Base-by-base conservation (phyloP, 2,329 filamentous ascomycete genomes). In the Diaporthe nobilis region DNA sequence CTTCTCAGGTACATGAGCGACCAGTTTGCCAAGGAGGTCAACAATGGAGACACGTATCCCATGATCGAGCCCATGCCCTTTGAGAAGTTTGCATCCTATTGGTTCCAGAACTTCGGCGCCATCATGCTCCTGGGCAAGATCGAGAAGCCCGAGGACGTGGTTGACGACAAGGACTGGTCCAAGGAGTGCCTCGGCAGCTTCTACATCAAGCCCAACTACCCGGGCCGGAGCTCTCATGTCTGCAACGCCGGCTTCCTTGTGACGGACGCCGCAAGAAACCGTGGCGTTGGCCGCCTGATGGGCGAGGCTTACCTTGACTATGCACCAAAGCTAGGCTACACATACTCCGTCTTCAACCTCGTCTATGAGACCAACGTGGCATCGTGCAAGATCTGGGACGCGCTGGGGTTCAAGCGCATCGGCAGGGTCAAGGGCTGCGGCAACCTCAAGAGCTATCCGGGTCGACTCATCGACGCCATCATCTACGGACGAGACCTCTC, bases 281-380 rank as follows among this genome's bases (percentile, higher is more conserved):
- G 92, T 76, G 94, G 94, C 78, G 93, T 94, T 1, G 94, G 94
- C 74, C 90, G 93, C 55, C 87, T 94, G 77, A 94, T 95, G 92
- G 93, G 93, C 72, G 93, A 95, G 85, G 88, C 91, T 42, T 95
- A 95, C 83, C 87, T 95, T 44, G 93, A 95, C 82, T 95, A 93
- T 92, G 93, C 94, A 20, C 93, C 93, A 42, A 91, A 92, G 91
- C 94, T 90, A 85, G 95, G 95, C 65, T 98, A 98, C 85, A 94
- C 93, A 1, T 98, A 98, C 86, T 96, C 94, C 55, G 94, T 98
- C 77, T 98, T 98, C 89, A 98, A 98, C 84, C 90, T 98, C 68
- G 95, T 98, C 9, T 98, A 98, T 86, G 95, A 98, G 87, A 97
- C 94, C 78, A 98, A 98, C 84, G 93, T 97, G 34, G 95, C 94